Evolutionary conservation across 2,329 filamentous ascomycete species (phyloP).

Genomic region (Didymellaceae sp.): DNA sequence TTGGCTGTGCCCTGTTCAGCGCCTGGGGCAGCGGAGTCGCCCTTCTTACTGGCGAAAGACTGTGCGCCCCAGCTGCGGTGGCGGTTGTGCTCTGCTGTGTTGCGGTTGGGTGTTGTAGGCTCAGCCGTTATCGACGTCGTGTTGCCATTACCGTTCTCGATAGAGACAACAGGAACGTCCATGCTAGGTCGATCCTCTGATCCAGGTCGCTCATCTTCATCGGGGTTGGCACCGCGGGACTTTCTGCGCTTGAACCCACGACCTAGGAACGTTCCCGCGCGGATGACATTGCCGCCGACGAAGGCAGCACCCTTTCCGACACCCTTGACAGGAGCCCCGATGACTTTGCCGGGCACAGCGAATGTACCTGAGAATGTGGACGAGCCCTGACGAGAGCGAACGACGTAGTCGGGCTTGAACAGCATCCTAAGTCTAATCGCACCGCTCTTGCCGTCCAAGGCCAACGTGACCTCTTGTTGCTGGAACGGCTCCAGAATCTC

Average conservation of each 20-base stretch:
- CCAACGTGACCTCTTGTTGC: constrained; percentile 74
- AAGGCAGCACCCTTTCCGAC: constrained; percentile 75
- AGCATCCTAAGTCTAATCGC: constrained; percentile 81
- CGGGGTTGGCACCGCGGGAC: constrained; percentile 55
- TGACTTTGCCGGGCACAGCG: constrained; percentile 83
- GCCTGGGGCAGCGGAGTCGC: constrained; percentile 51
- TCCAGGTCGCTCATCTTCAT: constrained; percentile 52
- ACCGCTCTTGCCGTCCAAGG: constrained; percentile 88
- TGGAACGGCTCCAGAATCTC: constrained; percentile 84
- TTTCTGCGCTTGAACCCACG: constrained; percentile 80
- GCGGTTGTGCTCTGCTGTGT: constrained; percentile 41
- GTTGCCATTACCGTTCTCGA: constrained; percentile 35
- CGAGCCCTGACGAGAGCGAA: constrained; percentile 83
- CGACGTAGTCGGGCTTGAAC: constrained; percentile 93
- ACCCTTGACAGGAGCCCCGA: constrained; percentile 95
- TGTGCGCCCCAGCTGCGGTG: constrained; percentile 46
- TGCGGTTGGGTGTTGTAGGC: constrained; percentile 36
- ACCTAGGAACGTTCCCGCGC: constrained; percentile 88
- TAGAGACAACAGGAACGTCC: constrained; percentile 41
- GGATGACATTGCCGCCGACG: constrained; percentile 80
- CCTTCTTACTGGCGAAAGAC: constrained; percentile 49
- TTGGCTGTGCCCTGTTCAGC: constrained; percentile 74
- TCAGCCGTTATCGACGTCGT: constrained; percentile 15
- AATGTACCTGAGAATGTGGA: constrained; percentile 94
- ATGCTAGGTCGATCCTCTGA: constrained; percentile 50